Conservation (phyloP, 441 rosid genomes). For the Bruguiera hainesii region DNA sequence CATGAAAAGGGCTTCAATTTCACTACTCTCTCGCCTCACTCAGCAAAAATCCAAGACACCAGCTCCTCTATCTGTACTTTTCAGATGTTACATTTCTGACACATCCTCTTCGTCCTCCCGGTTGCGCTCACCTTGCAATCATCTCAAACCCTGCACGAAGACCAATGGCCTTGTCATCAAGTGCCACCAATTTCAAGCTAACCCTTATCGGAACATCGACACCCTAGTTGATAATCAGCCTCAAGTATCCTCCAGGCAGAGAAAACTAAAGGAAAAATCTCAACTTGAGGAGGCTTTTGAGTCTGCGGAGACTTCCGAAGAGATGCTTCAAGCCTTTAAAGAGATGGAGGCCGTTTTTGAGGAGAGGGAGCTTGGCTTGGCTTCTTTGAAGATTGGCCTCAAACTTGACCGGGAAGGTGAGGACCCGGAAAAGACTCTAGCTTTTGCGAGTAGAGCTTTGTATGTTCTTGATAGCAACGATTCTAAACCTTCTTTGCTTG, state of each 20-base stretch:
- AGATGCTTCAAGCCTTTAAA: constrained; percentile 68
- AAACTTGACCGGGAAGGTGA: constrained; percentile 86
- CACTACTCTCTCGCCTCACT: constrained; percentile 43
- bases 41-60: constrained; percentile 31
- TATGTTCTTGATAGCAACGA: constrained; percentile 49
- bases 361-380: constrained; percentile 72
- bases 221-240: constrained; percentile 47
- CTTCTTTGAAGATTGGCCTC: constrained; percentile 72
- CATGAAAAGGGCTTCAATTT: constrained; percentile 60
- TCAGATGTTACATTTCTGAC: constrained; percentile 28
- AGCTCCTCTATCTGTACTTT: constrained; percentile 23
- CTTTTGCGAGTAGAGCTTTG: constrained; percentile 66
- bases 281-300: constrained; percentile 86
- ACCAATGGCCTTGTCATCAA: constrained; percentile 32
- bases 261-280: constrained; percentile 49
- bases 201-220: constrained; percentile 44
- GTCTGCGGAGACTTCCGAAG: constrained; percentile 64
- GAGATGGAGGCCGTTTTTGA: constrained; percentile 71
- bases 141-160: constrained; percentile 35
- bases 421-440: constrained; percentile 62
- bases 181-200: constrained; percentile 31
- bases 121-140: constrained; percentile 22
- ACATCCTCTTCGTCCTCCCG: constrained; percentile 25
- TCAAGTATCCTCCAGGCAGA: constrained; percentile 51
- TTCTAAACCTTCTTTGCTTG: constrained; percentile 47